Evolutionary conservation across 345 rosid genomes (phyloP).

Genomic region (Syzygium aqueum): DNA sequence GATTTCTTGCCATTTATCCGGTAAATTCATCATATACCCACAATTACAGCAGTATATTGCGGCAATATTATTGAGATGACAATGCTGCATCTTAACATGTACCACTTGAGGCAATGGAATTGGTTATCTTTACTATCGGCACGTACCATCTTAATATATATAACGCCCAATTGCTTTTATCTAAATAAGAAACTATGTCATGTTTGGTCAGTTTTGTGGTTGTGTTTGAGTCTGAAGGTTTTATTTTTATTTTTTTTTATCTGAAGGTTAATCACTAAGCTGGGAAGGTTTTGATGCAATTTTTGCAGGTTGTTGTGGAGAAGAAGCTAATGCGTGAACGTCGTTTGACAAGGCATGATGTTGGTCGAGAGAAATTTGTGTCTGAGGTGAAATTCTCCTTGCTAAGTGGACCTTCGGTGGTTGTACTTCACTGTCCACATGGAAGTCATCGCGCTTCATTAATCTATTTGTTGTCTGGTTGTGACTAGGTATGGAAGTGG

Average conservation of each 20-base stretch:
- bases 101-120: not conserved
- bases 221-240: not conserved
- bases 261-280: not conserved
- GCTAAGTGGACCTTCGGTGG: not conserved
- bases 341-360: constrained; percentile 67
- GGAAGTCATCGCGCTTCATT: not conserved
- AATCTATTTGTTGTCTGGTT: not conserved
- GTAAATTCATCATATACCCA: not conserved
- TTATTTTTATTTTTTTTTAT: too few species aligned
- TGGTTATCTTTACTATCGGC: not conserved
- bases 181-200: not conserved
- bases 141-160: not conserved
- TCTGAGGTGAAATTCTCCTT: constrained; percentile 47
- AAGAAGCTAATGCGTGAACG: constrained; percentile 83
- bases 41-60: not conserved
- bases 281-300: not conserved
- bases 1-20: not conserved
- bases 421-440: not conserved
- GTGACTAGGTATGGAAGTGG: constrained; percentile 91
- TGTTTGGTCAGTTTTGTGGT: not conserved
- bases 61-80: not conserved
- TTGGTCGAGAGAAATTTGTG: constrained; percentile 86
- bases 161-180: not conserved
- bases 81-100: not conserved
- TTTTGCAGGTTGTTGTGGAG: constrained; percentile 83